Base-by-base conservation (phyloP, 148 eudicot species). In the Camellia japonica region DNA sequence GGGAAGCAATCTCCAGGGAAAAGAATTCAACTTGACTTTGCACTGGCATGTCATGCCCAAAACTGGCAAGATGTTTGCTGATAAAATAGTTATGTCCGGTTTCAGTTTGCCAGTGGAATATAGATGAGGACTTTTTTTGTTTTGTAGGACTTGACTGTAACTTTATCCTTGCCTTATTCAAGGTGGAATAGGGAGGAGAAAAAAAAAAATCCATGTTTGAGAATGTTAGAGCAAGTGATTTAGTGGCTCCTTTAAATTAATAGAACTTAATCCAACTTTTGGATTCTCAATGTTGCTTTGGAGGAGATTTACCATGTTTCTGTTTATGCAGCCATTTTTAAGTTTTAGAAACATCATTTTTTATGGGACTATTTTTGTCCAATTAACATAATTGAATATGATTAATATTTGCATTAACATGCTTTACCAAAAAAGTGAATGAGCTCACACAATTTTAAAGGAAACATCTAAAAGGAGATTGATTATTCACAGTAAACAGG, bases 11-110 rank as follows among this genome's bases (percentile, higher is more conserved):
- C 89, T 94, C 58, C 85, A 89, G 70, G 95, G 94, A 42, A 90
- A 85, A 85, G 90, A 89, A 62, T 94, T 87, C 77, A 94, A 94
- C 87, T 85, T 94, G 85, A 94, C 98, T 62, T 74, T 94, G 89
- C 97, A 93, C 79, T 94, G 97, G 97, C 98, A 94, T 73, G 92
- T 94, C 71, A 94, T 94, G 97, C 98, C 98, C 55, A 94, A 93
- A 88, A 94, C 98, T 9, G 97, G 98, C 74, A 91, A 91, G 87
- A 94, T 94, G 98, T 84, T 91, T 65, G 90, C 91, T 3, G 90
- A 90, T 85, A 94, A 94, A 80, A 65, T 89, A 54, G 92, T 90
- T 16, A 79, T 87, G 89, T 72, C 94, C 3, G 97, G 95, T 64
- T 94, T 79, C 80, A 90, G 86, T 52, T 84, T 94, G 71, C 97